Percentiles rank a stretch among this genome's conserved stretches.
Evolutionary conservation across 2,329 filamentous ascomycete species (phyloP).

Genomic region (Apiospora rasikravindrae): DNA sequence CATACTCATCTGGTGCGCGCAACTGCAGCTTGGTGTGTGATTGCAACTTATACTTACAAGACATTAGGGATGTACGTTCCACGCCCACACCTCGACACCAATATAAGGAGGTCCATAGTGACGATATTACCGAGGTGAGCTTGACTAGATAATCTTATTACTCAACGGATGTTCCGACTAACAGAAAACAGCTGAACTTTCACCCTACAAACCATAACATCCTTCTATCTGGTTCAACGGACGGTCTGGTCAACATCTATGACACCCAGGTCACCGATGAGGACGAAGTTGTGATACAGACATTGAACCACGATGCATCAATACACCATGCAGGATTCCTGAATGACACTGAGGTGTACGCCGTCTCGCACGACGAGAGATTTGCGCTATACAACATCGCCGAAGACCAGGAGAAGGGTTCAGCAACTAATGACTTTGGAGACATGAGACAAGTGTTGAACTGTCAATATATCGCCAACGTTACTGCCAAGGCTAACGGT

Average conservation of each 20-base stretch:
- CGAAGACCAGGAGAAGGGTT: constrained; percentile 65
- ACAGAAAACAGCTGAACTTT: constrained; percentile 57
- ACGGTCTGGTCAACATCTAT: constrained; percentile 79
- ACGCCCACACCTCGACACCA: constrained; percentile 52
- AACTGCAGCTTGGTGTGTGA: too few species aligned
- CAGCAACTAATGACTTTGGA: constrained; percentile 64
- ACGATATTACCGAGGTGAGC: constrained; percentile 66
- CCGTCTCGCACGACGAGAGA: constrained; percentile 78
- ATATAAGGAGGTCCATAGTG: constrained; percentile 70
- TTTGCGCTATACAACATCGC: constrained; percentile 75
- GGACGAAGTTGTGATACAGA: constrained; percentile 78
- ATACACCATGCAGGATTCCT: constrained; percentile 79
- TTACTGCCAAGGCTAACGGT: constrained; percentile 64
- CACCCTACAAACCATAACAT: constrained; percentile 65
- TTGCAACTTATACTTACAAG: constrained; percentile 24
- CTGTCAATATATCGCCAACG: constrained; percentile 76
- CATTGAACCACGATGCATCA: constrained; percentile 77
- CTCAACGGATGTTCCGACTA: constrained; percentile 24
- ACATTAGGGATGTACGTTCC: constrained; percentile 61
- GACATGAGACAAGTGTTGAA: constrained; percentile 69
- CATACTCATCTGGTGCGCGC: constrained; percentile 64
- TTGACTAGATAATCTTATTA: constrained; percentile 1
- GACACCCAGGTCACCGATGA: constrained; percentile 74
- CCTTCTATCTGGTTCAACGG: constrained; percentile 78
- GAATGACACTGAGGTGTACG: constrained; percentile 67